Evolutionary conservation across 2,329 filamentous ascomycete species (phyloP), one percentile per base, ranked within the genome.

Genomic region (Aspergillus hortae): DNA sequence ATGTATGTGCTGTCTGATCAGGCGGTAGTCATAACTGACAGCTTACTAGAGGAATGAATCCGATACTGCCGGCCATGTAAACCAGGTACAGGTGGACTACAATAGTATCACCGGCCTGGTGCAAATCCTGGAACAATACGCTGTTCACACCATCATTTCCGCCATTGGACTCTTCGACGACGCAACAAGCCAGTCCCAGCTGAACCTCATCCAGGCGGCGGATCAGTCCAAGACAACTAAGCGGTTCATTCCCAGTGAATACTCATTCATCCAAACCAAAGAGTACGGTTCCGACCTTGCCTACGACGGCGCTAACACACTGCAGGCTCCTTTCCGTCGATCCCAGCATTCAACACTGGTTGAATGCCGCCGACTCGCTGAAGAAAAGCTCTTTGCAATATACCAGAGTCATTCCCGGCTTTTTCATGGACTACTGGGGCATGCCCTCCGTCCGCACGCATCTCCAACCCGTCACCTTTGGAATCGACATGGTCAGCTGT

Each of bases 351-450:
- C 53, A 65, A 51, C 65, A 57, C 47, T 67, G 61, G 59, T 57
- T 66, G 3, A 60, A 63, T 46, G 66, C 59, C 2, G 63, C 52
- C 4, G 50, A 63, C n/a, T 46, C 59, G n/a, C 60, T 75, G 12
- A 56, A 67, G 38, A 48, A 62, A 6, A 70, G 65, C 1, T 54
- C 54, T 2, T 64, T 78, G 2, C 63, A 76, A 46, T 73, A 64
- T 46, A 77, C 74, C 0, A 57, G 63, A 6, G 55, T 77, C 4
- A 60, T 67, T 30, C 73, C 67, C 19, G 77, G 76, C 3, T 74
- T 70, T 51, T 77, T 79, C 57, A 65, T 77, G 57, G 76, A 79
- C 54, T 78, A 77, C 58, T 78, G 63, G 61, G 74, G 70, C 32
- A 63, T 68, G 49, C 74, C 74, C 2, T 52, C 62, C 10, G 56